A percentile compares a stretch with the other conserved stretches of the same genome.
Evolutionary conservation across 2,329 filamentous ascomycete species (phyloP).

Genomic region (Phaeomoniella chlamydospora): DNA sequence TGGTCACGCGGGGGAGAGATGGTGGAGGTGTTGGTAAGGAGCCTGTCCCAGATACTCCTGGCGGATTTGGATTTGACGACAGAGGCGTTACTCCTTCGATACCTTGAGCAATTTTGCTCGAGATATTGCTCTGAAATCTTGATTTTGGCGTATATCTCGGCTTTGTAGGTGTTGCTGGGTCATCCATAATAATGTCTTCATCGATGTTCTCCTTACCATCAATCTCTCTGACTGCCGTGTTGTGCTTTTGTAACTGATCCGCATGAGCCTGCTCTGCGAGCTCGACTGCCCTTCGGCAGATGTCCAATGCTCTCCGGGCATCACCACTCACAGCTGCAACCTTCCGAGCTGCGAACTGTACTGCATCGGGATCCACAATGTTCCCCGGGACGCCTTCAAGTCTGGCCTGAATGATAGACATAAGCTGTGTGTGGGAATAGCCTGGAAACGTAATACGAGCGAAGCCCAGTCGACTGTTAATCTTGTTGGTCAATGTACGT

Average conservation of each 20-base stretch:
- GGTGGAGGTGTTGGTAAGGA: conserved; percentile 9
- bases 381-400: conserved; percentile 76
- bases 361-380: conserved; percentile 81
- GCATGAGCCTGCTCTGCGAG: conserved; percentile 64
- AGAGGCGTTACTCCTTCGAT: not conserved
- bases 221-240: conserved; percentile 28
- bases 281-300: conserved; percentile 88
- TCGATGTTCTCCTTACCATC: conserved; percentile 15
- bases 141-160: conserved; percentile 6
- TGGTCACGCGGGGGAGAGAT: conserved; percentile 55
- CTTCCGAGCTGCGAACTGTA: conserved; percentile 93
- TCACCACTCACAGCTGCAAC: conserved; percentile 94
- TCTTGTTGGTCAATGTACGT: conserved; percentile 93
- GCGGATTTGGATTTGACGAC: not conserved
- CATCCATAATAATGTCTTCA: conserved; percentile 1
- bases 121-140: conserved; percentile 7
- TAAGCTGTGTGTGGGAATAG: conserved; percentile 92
- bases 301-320: conserved; percentile 80
- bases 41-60: not conserved
- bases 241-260: conserved; percentile 16
- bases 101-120: conserved; percentile 9
- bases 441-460: conserved; percentile 94
- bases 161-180: conserved; percentile 5
- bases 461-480: conserved; percentile 77
- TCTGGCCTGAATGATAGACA: conserved; percentile 93